These are phyloP conservation scores for Oryza punctata DNA, from an alignment of 176 grass and related monocot genomes.

Conservation along the genomic window DNA sequence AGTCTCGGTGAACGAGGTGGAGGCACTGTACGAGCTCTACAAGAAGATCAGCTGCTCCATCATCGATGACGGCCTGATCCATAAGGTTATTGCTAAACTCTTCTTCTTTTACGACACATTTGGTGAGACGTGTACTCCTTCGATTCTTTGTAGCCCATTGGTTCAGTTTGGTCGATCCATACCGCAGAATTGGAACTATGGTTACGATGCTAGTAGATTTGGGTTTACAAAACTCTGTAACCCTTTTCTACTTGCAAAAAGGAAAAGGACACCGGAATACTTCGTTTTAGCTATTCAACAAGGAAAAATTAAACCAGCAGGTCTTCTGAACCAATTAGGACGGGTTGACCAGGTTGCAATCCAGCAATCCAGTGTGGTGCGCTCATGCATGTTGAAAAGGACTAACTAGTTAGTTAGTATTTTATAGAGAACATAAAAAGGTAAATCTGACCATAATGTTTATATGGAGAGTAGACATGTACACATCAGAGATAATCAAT, in stretches of 20 bases:
- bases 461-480: slow-evolving; percentile 1
- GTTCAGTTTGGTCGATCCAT: background rate
- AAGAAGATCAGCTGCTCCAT: slow-evolving; percentile 58
- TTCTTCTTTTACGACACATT: background rate
- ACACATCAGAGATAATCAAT: background rate
- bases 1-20: slow-evolving; percentile 65
- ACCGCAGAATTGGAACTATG: background rate
- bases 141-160: background rate
- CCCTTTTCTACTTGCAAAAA: background rate
- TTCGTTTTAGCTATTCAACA: background rate
- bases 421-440: background rate
- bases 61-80: slow-evolving; percentile 53
- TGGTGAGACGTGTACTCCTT: background rate
- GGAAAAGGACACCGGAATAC: background rate
- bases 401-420: background rate
- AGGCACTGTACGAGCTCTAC: slow-evolving; percentile 60
- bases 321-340: background rate
- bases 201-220: background rate
- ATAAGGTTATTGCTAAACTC: slow-evolving; percentile 31
- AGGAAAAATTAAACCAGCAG: background rate
- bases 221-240: background rate
- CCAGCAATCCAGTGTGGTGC: background rate
- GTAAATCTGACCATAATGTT: slow-evolving; percentile 3
- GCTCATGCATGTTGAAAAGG: background rate
- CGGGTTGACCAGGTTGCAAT: background rate